Evolutionary conservation across 148 eudicot species (phyloP), one percentile per base, ranked within the genome.

Genomic region (Camellia sinensis): DNA sequence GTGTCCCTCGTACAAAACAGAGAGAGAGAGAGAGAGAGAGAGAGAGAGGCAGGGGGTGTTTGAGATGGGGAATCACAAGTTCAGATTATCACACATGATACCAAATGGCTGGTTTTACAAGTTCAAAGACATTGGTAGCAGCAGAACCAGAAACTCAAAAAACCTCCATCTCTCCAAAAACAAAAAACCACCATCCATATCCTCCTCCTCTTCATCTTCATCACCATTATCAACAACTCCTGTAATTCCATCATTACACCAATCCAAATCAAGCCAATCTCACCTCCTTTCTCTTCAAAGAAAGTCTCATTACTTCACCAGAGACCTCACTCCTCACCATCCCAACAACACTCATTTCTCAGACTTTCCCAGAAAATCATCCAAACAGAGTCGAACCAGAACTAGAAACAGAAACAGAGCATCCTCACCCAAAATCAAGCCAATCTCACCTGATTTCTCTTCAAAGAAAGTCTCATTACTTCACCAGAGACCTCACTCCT

Each of bases 41-140:
- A 19, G 74, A 71, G 41, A 76, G 70, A 22, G 56, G n/a, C 46
- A 8, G 6, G 57, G 9, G 41, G 4, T 11, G 3, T 19, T 22
- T 52, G 15, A 12, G 79, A 89, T 90, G 92, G 90, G 92, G 14
- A 84, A 85, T 63, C 77, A 59, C 41, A 88, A 71, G 80, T 81
- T 90, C 70, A 88, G 81, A 66, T 68, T 90, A 69, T 85, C 88
- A 66, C 73, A 90, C 75, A 90, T 90, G 87, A 78, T 88, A 74
- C 93, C 93, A 21, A 88, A 84, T 85, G 85, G 86, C 63, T 88
- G 91, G 93, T 88, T 90, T 67, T 80, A 77, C 88, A 88, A 90
- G 80, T 89, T 90, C 60, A 88, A 83, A 63, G 80, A 83, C 56
- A 80, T 86, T 59, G 78, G 37, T 29, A 29, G 78, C 60, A 83